Base-by-base conservation (phyloP, 1,139 yeast genomes). In the Candida sp. region DNA sequence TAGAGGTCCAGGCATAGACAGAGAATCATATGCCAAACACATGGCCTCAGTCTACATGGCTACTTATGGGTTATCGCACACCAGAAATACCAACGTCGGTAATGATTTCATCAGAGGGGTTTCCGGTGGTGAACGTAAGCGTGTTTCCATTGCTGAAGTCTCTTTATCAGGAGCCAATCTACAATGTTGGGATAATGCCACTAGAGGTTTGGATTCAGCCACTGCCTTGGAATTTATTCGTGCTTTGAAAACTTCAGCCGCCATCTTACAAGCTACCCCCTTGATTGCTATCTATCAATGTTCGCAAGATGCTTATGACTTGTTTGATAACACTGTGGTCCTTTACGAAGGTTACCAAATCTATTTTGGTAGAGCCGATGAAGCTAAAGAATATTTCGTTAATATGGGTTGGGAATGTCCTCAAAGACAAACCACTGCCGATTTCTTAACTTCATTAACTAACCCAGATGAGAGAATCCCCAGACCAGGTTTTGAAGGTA, bases 221-320 rank as follows among this genome's bases (percentile, higher is more conserved):
- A 77, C 83, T 27, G 84, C 84, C 2, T 68, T 85, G 46, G 95
- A 87, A 63, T 87, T 86, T 53, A 74, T 82, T 45, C 74, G 81
- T 54, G 84, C 91, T 27, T 67, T 87, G 52, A 81, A 84, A 54
- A 76, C 82, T 5, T 71, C 81, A 23, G 85, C 95, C 4, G 68
- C 76, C 34, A 64, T 85, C 42, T 66, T 79, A 44, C 76, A 76
- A 27, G 71, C 80, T n/a, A 75, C 91, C 23, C 81, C 89, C 1
- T 66, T 86, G 40, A 85, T 88, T 49, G 89, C 96, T 23, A 82
- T 87, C 46, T 87, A 87, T 63, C 96, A 87, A 67, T 87, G 90
- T 53, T 82, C 89, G 29, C 89, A 85, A 65, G 86, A 80, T 57
- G 86, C 87, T 51, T 87, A 86, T 43, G 64, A 64, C 45, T 64